Evolutionary conservation across 192 early-diverging fungal genomes (phyloP), one percentile per base, ranked within the genome.

Genomic region (Dissophora globulifera): DNA sequence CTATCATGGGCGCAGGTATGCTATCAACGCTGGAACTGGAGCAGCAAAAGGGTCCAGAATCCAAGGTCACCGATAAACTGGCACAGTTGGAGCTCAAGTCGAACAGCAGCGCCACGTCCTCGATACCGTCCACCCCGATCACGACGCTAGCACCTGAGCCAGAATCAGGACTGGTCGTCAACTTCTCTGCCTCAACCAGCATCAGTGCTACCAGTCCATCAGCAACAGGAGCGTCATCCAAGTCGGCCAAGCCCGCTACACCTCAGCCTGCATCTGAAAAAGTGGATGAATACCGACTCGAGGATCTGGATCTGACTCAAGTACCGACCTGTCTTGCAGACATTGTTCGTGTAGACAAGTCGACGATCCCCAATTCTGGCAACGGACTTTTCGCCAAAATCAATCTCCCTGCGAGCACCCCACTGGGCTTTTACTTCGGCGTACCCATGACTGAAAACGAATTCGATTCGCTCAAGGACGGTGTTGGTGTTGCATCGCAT

Each of bases 371-470:
- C 13, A 84, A 85, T 46, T 88, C 92, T 7, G 93, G 93, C 19
- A 87, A 89, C 47, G 93, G 93, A 0, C 55, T 93, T 3, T 94
- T 93, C 81, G 93, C 93, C 2, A 82, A 71, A 32, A 83, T 93
- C 16, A 83, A 88, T 41, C 62, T 97, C 1, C 95, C 95, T 3
- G 84, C 80, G 10, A 87, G 86, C n/a, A 91, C 89, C 15, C 88
- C 92, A 0, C 78, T 97, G 7, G 95, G 95, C 6, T 97, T 96
- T 63, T 97, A 97, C 58, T 97, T 97, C 82, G 95, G 95, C 7
- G 93, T 97, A 5, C 95, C 95, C n/a, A 97, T 95, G 94, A 96
- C 92, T 1, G 95, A 97, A 71, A 93, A 94, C 62, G 95, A 97
- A 61, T 97, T 94, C 59, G 95, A 97, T 78, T 89, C 87, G 9